Conservation (phyloP, 306 rosid genomes). For the Trifolium pratense region DNA sequence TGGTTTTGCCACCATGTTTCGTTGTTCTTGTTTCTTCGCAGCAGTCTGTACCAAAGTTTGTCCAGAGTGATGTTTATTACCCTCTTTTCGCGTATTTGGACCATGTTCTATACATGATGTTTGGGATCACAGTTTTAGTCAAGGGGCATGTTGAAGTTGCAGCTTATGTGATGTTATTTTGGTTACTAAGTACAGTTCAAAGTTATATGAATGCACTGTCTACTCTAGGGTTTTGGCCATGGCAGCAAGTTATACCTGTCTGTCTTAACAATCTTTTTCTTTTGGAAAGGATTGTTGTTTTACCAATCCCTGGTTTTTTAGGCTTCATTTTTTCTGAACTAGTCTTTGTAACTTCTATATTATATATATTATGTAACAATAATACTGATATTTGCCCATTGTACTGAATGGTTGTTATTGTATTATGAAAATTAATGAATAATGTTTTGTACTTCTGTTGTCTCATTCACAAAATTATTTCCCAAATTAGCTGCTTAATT, state of each 20-base stretch:
- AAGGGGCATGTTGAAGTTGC: slow-evolving; percentile 56
- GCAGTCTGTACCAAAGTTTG: slow-evolving; percentile 46
- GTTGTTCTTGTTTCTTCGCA: slow-evolving; percentile 30
- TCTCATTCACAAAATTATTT: slow-evolving; percentile 2
- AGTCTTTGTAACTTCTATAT: slow-evolving; percentile 45
- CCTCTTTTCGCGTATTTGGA: slow-evolving; percentile 50
- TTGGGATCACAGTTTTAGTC: slow-evolving; percentile 62
- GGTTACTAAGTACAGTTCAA: slow-evolving; percentile 63
- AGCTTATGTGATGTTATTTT: not conserved
- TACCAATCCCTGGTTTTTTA: slow-evolving; percentile 58
- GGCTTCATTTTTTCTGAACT: slow-evolving; percentile 57
- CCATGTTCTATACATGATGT: slow-evolving; percentile 54
- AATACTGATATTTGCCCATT: slow-evolving; percentile 49
- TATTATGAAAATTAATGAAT: slow-evolving; percentile 49
- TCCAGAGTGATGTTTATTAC: slow-evolving; percentile 50
- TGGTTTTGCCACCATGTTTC: slow-evolving; percentile 52
- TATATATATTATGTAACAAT: slow-evolving; percentile 36
- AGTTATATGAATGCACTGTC: slow-evolving; percentile 60
- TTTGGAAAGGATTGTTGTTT: slow-evolving; percentile 59
- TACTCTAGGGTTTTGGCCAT: slow-evolving; percentile 68
- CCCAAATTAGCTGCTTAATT: no score
- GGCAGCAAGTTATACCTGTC: slow-evolving; percentile 68
- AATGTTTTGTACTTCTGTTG: slow-evolving; percentile 34
- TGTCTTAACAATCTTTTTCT: slow-evolving; percentile 66
- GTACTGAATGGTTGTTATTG: slow-evolving; percentile 48